These are phyloP conservation scores for Erysiphe pulchra DNA, from an alignment of 2,329 filamentous ascomycete species.

Conservation along the genomic window DNA sequence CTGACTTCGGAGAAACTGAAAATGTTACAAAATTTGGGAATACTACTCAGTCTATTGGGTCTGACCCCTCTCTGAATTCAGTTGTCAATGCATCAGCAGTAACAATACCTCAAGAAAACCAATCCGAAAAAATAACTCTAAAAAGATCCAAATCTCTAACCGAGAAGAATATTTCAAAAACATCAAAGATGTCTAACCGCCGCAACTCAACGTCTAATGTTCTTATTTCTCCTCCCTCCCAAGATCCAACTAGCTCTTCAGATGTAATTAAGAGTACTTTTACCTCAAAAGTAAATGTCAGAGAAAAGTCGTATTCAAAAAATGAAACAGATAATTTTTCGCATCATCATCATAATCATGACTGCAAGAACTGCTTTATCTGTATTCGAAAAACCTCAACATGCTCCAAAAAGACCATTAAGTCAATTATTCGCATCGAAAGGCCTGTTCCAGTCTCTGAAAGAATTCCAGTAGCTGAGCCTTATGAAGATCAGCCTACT, in stretches of 20 bases:
- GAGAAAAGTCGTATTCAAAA: background rate
- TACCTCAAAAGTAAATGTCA: background rate
- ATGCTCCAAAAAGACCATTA: conserved; percentile 8
- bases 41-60: background rate
- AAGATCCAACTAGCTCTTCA: background rate
- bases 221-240: background rate
- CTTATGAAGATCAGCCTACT: conserved; percentile 13
- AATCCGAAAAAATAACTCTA: background rate
- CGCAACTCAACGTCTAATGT: background rate
- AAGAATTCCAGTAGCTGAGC: conserved; percentile 13
- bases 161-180: conserved; percentile 1
- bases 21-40: background rate
- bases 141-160: background rate
- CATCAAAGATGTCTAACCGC: conserved; percentile 5
- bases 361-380: conserved; percentile 29
- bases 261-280: background rate
- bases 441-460: conserved; percentile 29
- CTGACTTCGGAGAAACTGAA: background rate
- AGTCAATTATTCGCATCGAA: conserved; percentile 26
- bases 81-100: background rate
- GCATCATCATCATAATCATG: conserved; percentile 26
- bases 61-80: background rate
- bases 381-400: conserved; percentile 25
- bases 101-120: background rate
- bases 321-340: background rate